These are phyloP conservation scores for Ulmus americana DNA, from an alignment of 331 rosid genomes.

Conservation along the genomic window DNA sequence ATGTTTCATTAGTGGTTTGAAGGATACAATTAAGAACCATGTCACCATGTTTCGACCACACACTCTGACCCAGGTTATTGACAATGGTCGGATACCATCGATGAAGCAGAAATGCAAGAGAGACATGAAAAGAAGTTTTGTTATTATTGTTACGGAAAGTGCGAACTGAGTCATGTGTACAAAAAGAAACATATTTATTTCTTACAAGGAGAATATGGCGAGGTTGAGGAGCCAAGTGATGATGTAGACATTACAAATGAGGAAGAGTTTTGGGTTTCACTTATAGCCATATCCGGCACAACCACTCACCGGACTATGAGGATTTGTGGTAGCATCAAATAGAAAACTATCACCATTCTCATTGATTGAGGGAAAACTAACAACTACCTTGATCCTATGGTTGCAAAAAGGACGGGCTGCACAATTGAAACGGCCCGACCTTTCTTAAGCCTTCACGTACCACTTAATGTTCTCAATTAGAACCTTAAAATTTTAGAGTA, in stretches of 20 bases:
- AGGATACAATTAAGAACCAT: background rate
- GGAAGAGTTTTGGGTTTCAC: background rate
- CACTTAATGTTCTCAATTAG: too few relatives aligned
- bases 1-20: background rate
- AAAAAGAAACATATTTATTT: background rate
- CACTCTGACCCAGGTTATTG: background rate
- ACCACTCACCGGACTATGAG: background rate
- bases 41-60: background rate
- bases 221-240: background rate
- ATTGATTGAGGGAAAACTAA: background rate
- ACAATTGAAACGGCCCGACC: too few relatives aligned
- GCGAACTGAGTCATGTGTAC: background rate
- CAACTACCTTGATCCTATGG: background rate
- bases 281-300: background rate
- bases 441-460: too few relatives aligned
- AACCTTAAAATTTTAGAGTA: too few relatives aligned
- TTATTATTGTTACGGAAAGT: background rate
- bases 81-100: background rate
- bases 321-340: background rate
- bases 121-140: background rate
- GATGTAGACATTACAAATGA: background rate
- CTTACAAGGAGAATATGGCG: background rate
- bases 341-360: background rate
- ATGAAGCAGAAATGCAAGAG: background rate
- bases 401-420: background rate